These are phyloP conservation scores for Lodderomyces theae DNA, from an alignment of 1,139 yeast genomes.

Conservation along the genomic window DNA sequence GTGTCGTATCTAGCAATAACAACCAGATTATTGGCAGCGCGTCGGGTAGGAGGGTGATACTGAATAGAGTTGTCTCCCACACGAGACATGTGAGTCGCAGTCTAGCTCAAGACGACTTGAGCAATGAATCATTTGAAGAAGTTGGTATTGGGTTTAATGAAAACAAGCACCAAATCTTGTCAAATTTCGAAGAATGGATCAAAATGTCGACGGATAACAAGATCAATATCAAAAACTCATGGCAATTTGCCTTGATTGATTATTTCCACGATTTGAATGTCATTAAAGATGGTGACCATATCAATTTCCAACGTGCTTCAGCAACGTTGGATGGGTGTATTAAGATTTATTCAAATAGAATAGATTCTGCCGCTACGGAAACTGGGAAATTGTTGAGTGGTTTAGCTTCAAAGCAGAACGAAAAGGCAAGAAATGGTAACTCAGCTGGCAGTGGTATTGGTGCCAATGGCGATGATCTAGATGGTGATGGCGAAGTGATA, in stretches of 20 bases:
- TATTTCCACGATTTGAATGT: constrained; percentile 60
- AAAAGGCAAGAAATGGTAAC: not conserved
- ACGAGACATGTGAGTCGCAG: constrained; percentile 21
- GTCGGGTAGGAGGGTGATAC: constrained; percentile 8
- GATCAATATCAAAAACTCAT: constrained; percentile 58
- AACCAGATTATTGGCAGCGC: not conserved
- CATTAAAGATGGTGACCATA: constrained; percentile 41
- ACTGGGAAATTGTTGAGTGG: constrained; percentile 86
- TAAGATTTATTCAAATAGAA: constrained; percentile 51
- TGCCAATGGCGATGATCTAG: constrained; percentile 9
- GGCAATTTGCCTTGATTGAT: constrained; percentile 85
- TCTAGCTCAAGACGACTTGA: constrained; percentile 10
- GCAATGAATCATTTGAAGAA: constrained; percentile 23
- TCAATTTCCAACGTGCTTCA: constrained; percentile 42
- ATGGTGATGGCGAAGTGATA: constrained; percentile 19
- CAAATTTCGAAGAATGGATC: constrained; percentile 88
- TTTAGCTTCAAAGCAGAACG: constrained; percentile 34
- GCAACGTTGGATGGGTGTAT: constrained; percentile 43
- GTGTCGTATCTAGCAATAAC: constrained; percentile 5
- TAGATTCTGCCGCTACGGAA: constrained; percentile 89
- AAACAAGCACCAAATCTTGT: constrained; percentile 43
- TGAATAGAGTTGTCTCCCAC: constrained; percentile 16
- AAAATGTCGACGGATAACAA: constrained; percentile 86
- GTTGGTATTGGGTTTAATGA: constrained; percentile 47
- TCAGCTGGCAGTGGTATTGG: too few relatives aligned